Base-by-base conservation (phyloP, 2,329 filamentous ascomycete genomes). In the Xylaria sp. region DNA sequence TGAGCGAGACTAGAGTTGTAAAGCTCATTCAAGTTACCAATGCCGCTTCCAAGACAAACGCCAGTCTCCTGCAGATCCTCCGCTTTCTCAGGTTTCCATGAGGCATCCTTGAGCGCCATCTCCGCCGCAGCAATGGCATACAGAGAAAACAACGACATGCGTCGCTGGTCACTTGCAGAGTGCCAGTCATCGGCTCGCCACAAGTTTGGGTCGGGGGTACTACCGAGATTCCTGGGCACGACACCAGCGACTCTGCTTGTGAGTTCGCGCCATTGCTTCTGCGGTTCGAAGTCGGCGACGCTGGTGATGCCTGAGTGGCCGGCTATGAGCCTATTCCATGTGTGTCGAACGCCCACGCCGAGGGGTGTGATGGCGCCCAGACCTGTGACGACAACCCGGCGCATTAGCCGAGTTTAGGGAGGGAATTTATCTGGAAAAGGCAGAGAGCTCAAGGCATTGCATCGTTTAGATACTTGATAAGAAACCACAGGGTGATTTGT, bases 11-110 rank as follows among this genome's bases (percentile, higher is more conserved):
- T 91, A 1, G 92, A 95, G 63, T 88, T 81, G 74, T 95, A 97
- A 7, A 96, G 86, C 68, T 96, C 92, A 47, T 96, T 89, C 46
- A 99, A 81, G 69, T 94, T 97, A 13, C 94, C 94, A 68, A 99
- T 97, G 1, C 94, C 94, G 65, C 93, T 97, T 1, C 94, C 94
- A 47, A 99, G 80, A 69, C 93, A 96, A 1, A 99, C 90, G 0
- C 94, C 94, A 0, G 92, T 96, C 57, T 81, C 81, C 70, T 96
- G 89, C 23, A 83, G 80, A 59, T 92, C 84, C 23, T 85, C 80
- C 16, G 80, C 78, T 3, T 71, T 75, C 4, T 76, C 77, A 0
- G 88, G 85, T 53, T 82, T 79, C 91, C 92, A 97, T 1, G 82
- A 85, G 0, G 93, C 88, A 78, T 97, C 91, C 34, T 83, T 75